A percentile compares a stretch with the other conserved stretches of the same genome.
Evolutionary conservation across 2,329 filamentous ascomycete species (phyloP).

Genomic region (Fusarium staphyleae): DNA sequence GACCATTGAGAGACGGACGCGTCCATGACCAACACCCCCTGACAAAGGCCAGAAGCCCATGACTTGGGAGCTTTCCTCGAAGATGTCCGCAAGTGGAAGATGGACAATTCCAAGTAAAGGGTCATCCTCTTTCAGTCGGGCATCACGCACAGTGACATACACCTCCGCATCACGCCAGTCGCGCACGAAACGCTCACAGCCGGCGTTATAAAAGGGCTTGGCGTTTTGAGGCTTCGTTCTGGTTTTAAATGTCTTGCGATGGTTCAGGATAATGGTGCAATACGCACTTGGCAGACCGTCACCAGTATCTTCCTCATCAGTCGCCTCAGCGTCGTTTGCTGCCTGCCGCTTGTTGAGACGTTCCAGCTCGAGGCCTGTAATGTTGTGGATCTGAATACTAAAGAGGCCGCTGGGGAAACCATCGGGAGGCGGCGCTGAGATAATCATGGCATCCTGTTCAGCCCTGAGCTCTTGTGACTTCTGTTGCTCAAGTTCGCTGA

Average conservation of each 20-base stretch:
- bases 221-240: conserved; percentile 79
- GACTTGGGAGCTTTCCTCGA: conserved; percentile 69
- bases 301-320: conserved; percentile 65
- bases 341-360: conserved; percentile 63
- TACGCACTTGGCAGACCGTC: conserved; percentile 74
- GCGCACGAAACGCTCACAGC: conserved; percentile 73
- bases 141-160: conserved; percentile 71
- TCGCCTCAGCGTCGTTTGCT: conserved; percentile 54
- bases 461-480: conserved; percentile 70
- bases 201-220: conserved; percentile 81
- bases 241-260: conserved; percentile 73
- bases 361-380: conserved; percentile 71
- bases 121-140: conserved; percentile 73
- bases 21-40: conserved; percentile 76
- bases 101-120: conserved; percentile 74
- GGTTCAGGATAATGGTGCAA: conserved; percentile 76
- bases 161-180: conserved; percentile 73
- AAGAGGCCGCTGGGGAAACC: conserved; percentile 71
- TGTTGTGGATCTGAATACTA: conserved; percentile 75
- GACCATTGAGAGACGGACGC: conserved; percentile 73
- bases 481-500: conserved; percentile 71
- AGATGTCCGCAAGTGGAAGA: conserved; percentile 67
- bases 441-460: conserved; percentile 69
- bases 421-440: conserved; percentile 69
- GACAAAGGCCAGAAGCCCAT: conserved; percentile 71